phyloP scores from a whole-genome alignment of 192 early-diverging fungal species.

The Thoreauomyces humboldtii region DNA sequence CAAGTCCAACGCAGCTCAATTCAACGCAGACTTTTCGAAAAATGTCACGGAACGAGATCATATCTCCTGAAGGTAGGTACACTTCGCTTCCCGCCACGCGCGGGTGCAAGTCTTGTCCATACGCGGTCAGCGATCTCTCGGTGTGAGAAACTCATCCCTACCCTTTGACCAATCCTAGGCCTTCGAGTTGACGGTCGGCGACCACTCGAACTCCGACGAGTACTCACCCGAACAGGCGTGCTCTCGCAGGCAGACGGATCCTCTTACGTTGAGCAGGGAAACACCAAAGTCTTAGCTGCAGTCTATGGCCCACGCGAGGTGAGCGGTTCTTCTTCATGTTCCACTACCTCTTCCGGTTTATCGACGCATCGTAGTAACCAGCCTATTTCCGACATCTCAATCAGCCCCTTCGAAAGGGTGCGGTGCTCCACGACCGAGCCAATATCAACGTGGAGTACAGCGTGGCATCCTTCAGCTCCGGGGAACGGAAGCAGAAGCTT shows the following conservation, averaged over 20 bases:
- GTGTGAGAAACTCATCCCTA: neutral
- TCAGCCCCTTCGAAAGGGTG: slow-evolving; percentile 52
- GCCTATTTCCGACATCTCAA: too few relatives aligned
- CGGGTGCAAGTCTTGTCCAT: neutral
- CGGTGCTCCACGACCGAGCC: slow-evolving; percentile 67
- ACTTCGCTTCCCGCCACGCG: neutral
- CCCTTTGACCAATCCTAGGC: slow-evolving; percentile 52
- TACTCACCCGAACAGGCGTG: slow-evolving; percentile 74
- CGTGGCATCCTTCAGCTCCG: slow-evolving; percentile 86
- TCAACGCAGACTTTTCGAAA: neutral
- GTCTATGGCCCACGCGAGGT: slow-evolving; percentile 94
- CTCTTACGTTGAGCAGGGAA: slow-evolving; percentile 92
- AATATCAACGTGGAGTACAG: slow-evolving; percentile 87
- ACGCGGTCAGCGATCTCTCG: neutral
- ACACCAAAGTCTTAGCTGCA: slow-evolving; percentile 86
- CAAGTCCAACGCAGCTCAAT: too few relatives aligned
- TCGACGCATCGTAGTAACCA: too few relatives aligned
- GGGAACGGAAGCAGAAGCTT: slow-evolving; percentile 79
- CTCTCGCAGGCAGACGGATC: slow-evolving; percentile 88
- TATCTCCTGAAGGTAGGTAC: slow-evolving; percentile 24
- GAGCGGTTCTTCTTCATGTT: neutral
- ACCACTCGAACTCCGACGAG: slow-evolving; percentile 81
- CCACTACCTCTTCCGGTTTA: too few relatives aligned
- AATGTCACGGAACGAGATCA: slow-evolving; percentile 18
- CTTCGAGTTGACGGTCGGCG: slow-evolving; percentile 93